Conservation (phyloP, 257 asterid species). For the Solanum gracilifrons region DNA sequence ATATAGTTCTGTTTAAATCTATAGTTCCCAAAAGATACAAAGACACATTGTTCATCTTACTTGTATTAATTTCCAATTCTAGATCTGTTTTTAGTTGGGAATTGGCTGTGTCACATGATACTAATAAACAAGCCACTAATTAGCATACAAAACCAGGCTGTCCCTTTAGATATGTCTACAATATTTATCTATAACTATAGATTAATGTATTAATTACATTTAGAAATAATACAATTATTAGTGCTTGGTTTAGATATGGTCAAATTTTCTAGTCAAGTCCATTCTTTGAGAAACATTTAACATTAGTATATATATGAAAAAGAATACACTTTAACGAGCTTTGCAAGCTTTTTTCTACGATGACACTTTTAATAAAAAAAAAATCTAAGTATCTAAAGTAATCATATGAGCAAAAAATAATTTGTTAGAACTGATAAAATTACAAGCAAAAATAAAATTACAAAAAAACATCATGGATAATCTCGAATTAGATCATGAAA, state of each 20-base stretch:
- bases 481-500: not conserved
- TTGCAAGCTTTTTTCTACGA: too few species aligned
- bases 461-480: not conserved
- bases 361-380: fast-evolving
- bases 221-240: not conserved
- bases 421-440: not conserved
- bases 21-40: not conserved
- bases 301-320: too few species aligned
- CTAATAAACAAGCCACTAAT: not conserved
- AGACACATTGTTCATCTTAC: not conserved
- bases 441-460: not conserved
- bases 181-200: not conserved
- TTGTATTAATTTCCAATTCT: not conserved
- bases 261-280: not conserved
- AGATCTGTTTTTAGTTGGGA: not conserved
- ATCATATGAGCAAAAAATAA: not conserved
- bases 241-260: not conserved
- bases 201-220: not conserved
- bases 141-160: not conserved
- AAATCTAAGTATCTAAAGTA: fast-evolving
- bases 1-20: not conserved
- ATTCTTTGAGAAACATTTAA: not conserved
- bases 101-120: not conserved
- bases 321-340: too few species aligned
- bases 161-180: not conserved